A percentile compares a stretch with the other conserved stretches of the same genome.
phyloP scores from a whole-genome alignment of 2,329 filamentous ascomycete genomes.

The Pseudopithomyces maydicus region DNA sequence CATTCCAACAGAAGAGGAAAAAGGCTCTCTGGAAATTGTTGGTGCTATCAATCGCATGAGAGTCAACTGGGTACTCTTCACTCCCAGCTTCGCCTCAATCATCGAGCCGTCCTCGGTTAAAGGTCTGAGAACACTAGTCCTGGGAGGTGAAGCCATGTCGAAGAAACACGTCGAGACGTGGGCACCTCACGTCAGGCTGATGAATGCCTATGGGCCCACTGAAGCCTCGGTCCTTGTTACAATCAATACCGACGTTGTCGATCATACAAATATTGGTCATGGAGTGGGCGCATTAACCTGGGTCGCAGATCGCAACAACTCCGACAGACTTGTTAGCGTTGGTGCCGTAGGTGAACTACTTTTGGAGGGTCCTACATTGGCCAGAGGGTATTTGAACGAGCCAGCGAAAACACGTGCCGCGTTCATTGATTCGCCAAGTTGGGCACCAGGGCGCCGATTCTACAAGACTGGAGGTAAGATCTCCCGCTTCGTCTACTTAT shows the following conservation, averaged over 20 bases:
- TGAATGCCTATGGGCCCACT: slow-evolving; percentile 10
- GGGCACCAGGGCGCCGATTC: slow-evolving; percentile 9
- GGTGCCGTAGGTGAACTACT: slow-evolving; percentile 53
- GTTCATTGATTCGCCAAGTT: slow-evolving; percentile 21
- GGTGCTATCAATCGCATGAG: slow-evolving; percentile 49
- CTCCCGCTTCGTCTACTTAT: neutral
- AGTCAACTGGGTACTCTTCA: slow-evolving; percentile 8
- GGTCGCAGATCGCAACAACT: slow-evolving; percentile 35
- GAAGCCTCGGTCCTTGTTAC: slow-evolving; percentile 17
- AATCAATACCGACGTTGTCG: slow-evolving; percentile 4
- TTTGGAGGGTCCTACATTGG: slow-evolving; percentile 57
- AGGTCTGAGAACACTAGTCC: slow-evolving; percentile 44
- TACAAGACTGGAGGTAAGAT: slow-evolving; percentile 24
- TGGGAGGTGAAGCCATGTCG: slow-evolving; percentile 47
- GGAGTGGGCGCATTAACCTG: slow-evolving; percentile 58
- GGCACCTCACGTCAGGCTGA: neutral
- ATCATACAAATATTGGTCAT: slow-evolving; percentile 46
- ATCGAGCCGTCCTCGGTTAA: slow-evolving; percentile 43
- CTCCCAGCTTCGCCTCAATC: slow-evolving; percentile 4
- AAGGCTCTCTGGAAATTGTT: slow-evolving; percentile 53
- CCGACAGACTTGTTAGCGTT: slow-evolving; percentile 10
- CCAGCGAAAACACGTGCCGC: slow-evolving; percentile 19
- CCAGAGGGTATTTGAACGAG: slow-evolving; percentile 25
- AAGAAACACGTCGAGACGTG: neutral
- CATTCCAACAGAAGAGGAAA: slow-evolving; percentile 58